Conservation (phyloP, 2,329 filamentous ascomycete species). For the Plectosphaerella cucumerina region DNA sequence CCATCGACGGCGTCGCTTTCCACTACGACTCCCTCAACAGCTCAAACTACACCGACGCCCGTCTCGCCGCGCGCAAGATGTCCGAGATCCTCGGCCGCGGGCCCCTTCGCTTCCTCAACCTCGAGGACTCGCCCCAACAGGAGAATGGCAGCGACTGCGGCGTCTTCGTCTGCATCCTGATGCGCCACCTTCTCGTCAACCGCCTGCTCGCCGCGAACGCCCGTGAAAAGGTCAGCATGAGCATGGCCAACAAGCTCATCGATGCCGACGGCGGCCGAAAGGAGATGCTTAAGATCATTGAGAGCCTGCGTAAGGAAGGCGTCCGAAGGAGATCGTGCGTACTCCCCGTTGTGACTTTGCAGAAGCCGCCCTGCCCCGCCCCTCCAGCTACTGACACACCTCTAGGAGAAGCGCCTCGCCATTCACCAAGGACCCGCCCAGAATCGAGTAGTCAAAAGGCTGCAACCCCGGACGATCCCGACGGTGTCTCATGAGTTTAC, state of each 20-base stretch:
- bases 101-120: conserved; percentile 69
- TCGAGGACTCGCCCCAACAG: conserved; percentile 85
- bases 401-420: conserved; percentile 30
- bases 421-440: conserved; percentile 31
- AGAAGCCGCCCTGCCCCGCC: neutral
- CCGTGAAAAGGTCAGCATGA: conserved; percentile 89
- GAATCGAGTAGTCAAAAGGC: conserved; percentile 33
- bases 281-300: conserved; percentile 88
- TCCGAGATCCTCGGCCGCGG: conserved; percentile 58
- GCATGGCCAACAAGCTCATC: conserved; percentile 78
- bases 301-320: conserved; percentile 80
- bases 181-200: conserved; percentile 89
- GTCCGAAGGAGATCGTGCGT: conserved; percentile 78
- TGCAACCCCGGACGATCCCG: neutral
- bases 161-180: conserved; percentile 91
- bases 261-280: conserved; percentile 78
- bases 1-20: conserved; percentile 87
- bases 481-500: no score
- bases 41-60: conserved; percentile 71
- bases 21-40: conserved; percentile 89
- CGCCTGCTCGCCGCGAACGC: conserved; percentile 74
- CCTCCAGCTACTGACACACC: neutral
- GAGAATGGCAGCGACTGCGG: conserved; percentile 92
- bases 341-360: no score
- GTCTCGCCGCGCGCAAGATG: conserved; percentile 65